A percentile compares a stretch with the other conserved stretches of the same genome.
These are phyloP conservation scores for Pichia sp. DNA, from an alignment of 1,139 yeast genomes.

Conservation along the genomic window DNA sequence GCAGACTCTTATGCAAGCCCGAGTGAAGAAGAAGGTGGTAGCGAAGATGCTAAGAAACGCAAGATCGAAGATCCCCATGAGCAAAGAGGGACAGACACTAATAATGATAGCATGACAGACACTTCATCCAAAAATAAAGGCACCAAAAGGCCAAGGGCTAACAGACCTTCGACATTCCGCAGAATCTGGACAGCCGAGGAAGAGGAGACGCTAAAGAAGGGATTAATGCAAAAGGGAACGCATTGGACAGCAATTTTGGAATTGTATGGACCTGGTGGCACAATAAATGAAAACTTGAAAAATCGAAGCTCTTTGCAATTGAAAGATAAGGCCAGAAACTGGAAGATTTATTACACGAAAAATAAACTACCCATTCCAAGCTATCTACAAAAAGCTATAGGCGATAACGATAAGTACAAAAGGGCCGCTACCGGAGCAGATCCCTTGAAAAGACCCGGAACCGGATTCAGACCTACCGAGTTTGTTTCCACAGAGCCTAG, in stretches of 20 bases:
- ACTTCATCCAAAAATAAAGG: neutral
- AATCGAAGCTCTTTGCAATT: constrained; percentile 86
- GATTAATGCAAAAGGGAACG: constrained; percentile 81
- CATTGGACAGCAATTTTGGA: constrained; percentile 90
- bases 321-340: constrained; percentile 92
- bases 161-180: constrained; percentile 37
- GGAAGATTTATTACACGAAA: constrained; percentile 82
- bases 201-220: constrained; percentile 78
- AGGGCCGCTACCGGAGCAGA: neutral
- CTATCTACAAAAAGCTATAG: constrained; percentile 55
- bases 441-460: constrained; percentile 11
- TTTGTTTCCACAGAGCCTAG: constrained; percentile 3
- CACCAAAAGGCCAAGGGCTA: constrained; percentile 22
- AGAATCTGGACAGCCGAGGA: constrained; percentile 88
- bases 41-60: constrained; percentile 1
- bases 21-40: neutral
- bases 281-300: constrained; percentile 74
- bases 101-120: neutral
- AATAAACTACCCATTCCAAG: constrained; percentile 69
- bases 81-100: neutral
- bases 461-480: constrained; percentile 3
- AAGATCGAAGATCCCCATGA: constrained; percentile 5
- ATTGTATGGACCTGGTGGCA: constrained; percentile 89
- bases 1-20: neutral
- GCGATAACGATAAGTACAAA: constrained; percentile 53